Percentiles rank a stretch among this genome's conserved stretches.
Conservation (phyloP, 495 filamentous ascomycete genomes). For the Penicillium riverlandense region DNA sequence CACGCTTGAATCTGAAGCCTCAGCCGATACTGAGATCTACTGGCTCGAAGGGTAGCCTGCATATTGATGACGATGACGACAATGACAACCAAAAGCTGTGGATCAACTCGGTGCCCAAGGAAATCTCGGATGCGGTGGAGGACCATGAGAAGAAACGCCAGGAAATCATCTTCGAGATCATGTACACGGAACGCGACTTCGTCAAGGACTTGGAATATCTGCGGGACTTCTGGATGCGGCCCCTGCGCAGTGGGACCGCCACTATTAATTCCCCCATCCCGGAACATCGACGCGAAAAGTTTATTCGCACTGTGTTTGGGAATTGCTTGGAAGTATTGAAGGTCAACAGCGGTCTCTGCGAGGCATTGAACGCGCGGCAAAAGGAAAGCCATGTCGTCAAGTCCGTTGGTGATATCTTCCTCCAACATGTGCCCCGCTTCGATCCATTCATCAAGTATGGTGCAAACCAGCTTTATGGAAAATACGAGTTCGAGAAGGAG, state of each 20-base stretch:
- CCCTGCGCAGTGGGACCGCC: conserved; percentile 61
- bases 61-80: conserved; percentile 66
- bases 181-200: conserved; percentile 98
- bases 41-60: conserved; percentile 73
- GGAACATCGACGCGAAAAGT: conserved; percentile 76
- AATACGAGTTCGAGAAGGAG: conserved; percentile 97
- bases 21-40: conserved; percentile 80
- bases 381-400: conserved; percentile 82
- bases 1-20: conserved; percentile 83
- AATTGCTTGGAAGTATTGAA: conserved; percentile 92
- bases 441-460: conserved; percentile 97
- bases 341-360: conserved; percentile 82
- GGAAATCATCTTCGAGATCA: conserved; percentile 95
- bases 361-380: conserved; percentile 80
- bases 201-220: conserved; percentile 99
- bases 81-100: conserved; percentile 96
- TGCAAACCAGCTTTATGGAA: conserved; percentile 90
- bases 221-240: conserved; percentile 97
- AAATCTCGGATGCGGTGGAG: conserved; percentile 78
- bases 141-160: conserved; percentile 96
- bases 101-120: conserved; percentile 98
- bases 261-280: conserved; percentile 77
- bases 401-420: conserved; percentile 90
- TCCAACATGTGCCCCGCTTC: conserved; percentile 85
- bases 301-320: conserved; percentile 89